Conservation (phyloP, 2,329 filamentous ascomycete species). For the Colletotrichum sp. region DNA sequence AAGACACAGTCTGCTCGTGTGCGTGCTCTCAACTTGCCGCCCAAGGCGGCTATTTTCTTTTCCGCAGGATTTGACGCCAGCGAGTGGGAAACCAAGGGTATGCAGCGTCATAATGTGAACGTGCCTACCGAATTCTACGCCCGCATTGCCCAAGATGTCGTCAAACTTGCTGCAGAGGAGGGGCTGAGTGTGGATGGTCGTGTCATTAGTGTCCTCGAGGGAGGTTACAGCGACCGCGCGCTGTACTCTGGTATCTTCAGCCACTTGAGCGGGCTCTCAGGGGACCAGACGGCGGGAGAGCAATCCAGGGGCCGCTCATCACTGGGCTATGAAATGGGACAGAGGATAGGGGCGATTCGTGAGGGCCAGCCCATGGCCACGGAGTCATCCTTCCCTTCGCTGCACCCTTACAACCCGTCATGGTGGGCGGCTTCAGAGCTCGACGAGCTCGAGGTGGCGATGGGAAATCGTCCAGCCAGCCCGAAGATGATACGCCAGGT, state of each 20-base stretch:
- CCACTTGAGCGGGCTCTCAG: slow-evolving; percentile 83
- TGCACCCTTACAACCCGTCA: slow-evolving; percentile 63
- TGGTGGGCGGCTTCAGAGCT: slow-evolving; percentile 76
- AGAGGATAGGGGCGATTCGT: slow-evolving; percentile 49
- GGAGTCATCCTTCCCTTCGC: slow-evolving; percentile 29
- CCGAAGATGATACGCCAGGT: slow-evolving; percentile 60
- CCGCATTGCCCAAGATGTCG: slow-evolving; percentile 84
- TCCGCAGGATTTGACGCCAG: slow-evolving; percentile 97
- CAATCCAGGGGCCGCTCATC: slow-evolving; percentile 39
- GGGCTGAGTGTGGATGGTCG: slow-evolving; percentile 80
- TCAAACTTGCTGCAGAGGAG: slow-evolving; percentile 81
- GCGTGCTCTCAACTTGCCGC: slow-evolving; percentile 60
- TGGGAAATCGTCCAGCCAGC: slow-evolving; percentile 54
- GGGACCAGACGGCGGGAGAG: slow-evolving; percentile 46
- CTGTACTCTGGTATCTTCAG: slow-evolving; percentile 87
- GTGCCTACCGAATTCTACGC: slow-evolving; percentile 98
- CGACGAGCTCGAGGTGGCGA: slow-evolving; percentile 70
- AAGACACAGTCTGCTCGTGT: slow-evolving; percentile 73
- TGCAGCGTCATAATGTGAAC: slow-evolving; percentile 96
- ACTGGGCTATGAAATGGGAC: slow-evolving; percentile 64
- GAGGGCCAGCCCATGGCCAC: slow-evolving; percentile 34
- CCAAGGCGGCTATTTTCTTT: slow-evolving; percentile 89
- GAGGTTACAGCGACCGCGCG: slow-evolving; percentile 93
- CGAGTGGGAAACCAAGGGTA: slow-evolving; percentile 88
- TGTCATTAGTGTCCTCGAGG: slow-evolving; percentile 92